phyloP scores from a whole-genome alignment of 768 basidiomycete species.

The Mycena pura region DNA sequence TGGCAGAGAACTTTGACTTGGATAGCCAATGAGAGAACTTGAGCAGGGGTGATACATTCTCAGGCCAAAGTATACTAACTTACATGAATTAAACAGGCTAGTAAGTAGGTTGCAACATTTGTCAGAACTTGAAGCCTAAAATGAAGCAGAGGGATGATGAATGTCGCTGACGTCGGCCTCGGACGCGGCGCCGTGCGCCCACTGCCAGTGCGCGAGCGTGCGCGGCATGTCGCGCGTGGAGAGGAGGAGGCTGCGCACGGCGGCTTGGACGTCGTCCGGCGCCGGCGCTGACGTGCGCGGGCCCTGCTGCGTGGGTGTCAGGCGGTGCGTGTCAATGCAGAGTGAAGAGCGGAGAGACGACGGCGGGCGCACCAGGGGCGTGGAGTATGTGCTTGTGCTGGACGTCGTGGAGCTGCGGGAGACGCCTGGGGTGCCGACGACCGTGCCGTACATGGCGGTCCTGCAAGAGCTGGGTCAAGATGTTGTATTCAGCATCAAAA shows the following conservation, averaged over 20 bases:
- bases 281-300: too few species aligned
- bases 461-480: neutral
- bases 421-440: neutral
- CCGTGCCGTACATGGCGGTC: slow-evolving; percentile 13
- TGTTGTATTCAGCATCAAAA: too few species aligned
- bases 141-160: too few species aligned
- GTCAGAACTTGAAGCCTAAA: too few species aligned
- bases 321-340: too few species aligned
- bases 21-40: too few species aligned
- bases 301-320: slow-evolving; percentile 32
- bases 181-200: slow-evolving; percentile 65
- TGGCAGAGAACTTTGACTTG: too few species aligned
- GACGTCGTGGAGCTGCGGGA: slow-evolving; percentile 21
- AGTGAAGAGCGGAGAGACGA: neutral
- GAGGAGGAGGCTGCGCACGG: slow-evolving; percentile 73
- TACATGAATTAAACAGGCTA: too few species aligned
- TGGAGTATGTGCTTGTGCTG: slow-evolving; percentile 25
- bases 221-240: slow-evolving; percentile 87
- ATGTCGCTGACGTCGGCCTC: slow-evolving; percentile 85
- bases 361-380: neutral
- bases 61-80: too few species aligned
- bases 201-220: slow-evolving; percentile 66
- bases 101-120: too few species aligned
- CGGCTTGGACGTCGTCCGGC: slow-evolving; percentile 59
- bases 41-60: too few species aligned